These are phyloP conservation scores for Petunia axillaris DNA, from an alignment of 257 asterid species.

Conservation along the genomic window DNA sequence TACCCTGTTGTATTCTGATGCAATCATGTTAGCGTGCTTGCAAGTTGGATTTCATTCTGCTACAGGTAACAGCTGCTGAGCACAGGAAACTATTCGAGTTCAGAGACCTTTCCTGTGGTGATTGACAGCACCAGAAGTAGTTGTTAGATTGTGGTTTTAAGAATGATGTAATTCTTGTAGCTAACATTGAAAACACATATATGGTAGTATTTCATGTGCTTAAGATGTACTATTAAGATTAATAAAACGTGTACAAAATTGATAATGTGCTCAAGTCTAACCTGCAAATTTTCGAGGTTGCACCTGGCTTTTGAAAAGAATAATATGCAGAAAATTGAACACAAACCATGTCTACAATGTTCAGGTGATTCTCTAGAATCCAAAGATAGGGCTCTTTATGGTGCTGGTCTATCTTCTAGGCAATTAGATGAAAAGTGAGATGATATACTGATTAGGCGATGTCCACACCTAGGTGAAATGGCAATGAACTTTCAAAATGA, in stretches of 20 bases:
- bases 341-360: background rate
- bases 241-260: background rate
- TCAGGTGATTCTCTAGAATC: background rate
- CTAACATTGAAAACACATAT: background rate
- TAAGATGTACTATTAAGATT: background rate
- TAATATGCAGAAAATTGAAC: background rate
- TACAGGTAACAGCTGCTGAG: background rate
- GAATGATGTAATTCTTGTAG: constrained; percentile 4
- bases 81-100: background rate
- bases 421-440: background rate
- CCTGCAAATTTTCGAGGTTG: background rate
- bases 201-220: too few relatives aligned
- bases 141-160: background rate
- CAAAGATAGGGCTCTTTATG: background rate
- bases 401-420: background rate
- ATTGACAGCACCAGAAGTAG: background rate
- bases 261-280: background rate
- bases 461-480: too few relatives aligned
- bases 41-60: background rate
- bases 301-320: constrained; percentile 1
- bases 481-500: too few relatives aligned
- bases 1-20: too few relatives aligned
- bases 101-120: background rate
- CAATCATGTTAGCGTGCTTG: background rate
- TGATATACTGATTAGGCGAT: too few relatives aligned